Conservation (phyloP, 208 protist species). For the Leishmania mexicana region DNA sequence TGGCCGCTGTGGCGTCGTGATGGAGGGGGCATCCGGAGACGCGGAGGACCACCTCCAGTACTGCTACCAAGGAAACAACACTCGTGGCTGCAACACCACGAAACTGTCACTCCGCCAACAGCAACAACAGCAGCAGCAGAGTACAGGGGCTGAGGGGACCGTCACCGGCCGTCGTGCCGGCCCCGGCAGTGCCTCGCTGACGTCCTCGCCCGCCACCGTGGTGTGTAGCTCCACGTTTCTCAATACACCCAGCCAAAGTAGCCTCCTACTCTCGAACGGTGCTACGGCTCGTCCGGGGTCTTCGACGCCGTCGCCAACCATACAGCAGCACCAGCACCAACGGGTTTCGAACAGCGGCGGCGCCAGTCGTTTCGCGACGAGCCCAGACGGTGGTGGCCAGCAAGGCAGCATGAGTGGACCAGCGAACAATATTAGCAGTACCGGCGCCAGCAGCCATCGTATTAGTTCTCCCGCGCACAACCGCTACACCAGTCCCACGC, state of each 20-base stretch:
- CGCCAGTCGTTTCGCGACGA: conserved; percentile 10
- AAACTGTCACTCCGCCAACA: not conserved
- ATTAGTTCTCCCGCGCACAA: conserved; percentile 13
- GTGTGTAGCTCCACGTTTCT: conserved; percentile 9
- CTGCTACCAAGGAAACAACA: not conserved
- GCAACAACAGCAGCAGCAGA: not conserved
- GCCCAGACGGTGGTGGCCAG: conserved; percentile 16
- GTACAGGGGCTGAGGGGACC: not conserved
- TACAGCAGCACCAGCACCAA: conserved; percentile 11
- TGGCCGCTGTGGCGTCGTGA: not conserved
- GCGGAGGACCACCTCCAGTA: not conserved
- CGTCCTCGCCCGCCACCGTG: conserved; percentile 5
- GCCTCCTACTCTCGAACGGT: not conserved
- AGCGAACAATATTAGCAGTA: not conserved
- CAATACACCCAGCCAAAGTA: not conserved
- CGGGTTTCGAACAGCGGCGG: conserved; percentile 1
- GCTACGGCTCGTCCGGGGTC: not conserved
- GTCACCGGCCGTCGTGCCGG: not conserved
- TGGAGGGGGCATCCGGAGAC: not conserved
- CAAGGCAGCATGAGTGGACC: conserved; percentile 15
- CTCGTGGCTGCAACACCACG: not conserved
- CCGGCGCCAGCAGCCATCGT: conserved; percentile 8
- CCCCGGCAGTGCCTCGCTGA: not conserved
- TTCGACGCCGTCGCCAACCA: not conserved
- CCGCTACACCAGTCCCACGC: conserved; percentile 10